Conservation (phyloP, 179 eudicot genomes). For the Spergularia azorica region DNA sequence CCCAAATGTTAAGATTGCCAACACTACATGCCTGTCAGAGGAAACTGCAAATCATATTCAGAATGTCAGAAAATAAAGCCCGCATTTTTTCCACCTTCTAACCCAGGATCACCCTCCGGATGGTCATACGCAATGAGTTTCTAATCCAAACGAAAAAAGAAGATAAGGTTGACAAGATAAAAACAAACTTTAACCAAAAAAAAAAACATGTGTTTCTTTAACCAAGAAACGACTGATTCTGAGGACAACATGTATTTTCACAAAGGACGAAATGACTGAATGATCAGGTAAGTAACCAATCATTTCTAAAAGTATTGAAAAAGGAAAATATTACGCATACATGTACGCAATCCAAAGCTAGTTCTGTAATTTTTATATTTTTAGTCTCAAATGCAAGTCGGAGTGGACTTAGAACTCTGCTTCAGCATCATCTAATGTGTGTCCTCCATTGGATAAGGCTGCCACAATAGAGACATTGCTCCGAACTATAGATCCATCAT, state of each 20-base stretch:
- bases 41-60: conserved; percentile 88
- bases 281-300: neutral
- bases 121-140: conserved; percentile 98
- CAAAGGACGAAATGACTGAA: conserved; percentile 10
- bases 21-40: conserved; percentile 68
- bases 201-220: neutral
- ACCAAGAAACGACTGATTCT: neutral
- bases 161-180: neutral
- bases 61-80: conserved; percentile 66
- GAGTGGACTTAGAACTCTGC: conserved; percentile 81
- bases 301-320: neutral
- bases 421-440: conserved; percentile 74
- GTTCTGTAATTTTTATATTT: conserved; percentile 73
- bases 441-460: conserved; percentile 78
- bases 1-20: neutral
- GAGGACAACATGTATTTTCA: conserved; percentile 5
- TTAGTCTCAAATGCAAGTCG: conserved; percentile 97
- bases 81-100: conserved; percentile 82
- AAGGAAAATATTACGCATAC: conserved; percentile 47
- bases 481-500: conserved; percentile 33
- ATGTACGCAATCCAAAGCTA: conserved; percentile 95
- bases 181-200: neutral
- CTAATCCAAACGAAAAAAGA: conserved; percentile 40
- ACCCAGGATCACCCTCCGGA: conserved; percentile 98
- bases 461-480: conserved; percentile 47